Conservation (phyloP, 331 rosid species). For the Telfairia occidentalis region DNA sequence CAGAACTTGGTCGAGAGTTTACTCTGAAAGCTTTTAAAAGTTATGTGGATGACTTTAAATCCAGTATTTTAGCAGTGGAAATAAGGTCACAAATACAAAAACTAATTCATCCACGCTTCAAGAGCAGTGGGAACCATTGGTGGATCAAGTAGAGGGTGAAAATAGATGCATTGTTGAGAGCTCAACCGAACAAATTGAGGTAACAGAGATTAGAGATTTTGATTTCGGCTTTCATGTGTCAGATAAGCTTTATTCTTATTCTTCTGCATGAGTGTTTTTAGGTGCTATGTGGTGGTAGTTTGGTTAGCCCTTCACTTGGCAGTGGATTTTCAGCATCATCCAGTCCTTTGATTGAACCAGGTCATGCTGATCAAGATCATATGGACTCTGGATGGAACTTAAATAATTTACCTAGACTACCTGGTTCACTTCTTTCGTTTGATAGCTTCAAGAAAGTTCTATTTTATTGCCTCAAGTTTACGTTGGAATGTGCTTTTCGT, state of each 20-base stretch:
- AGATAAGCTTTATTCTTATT: not conserved
- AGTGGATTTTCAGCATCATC: conserved; percentile 53
- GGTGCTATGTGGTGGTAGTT: conserved; percentile 46
- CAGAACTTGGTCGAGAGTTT: conserved; percentile 46
- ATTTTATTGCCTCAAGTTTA: conserved; percentile 34
- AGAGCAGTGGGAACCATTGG: conserved; percentile 48
- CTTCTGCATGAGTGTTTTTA: conserved; percentile 26
- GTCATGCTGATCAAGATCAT: conserved; percentile 34
- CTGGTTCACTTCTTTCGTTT: conserved; percentile 74
- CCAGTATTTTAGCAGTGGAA: conserved; percentile 39
- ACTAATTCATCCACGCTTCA: conserved; percentile 11
- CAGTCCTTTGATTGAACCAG: conserved; percentile 17
- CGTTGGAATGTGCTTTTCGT: conserved; percentile 83
- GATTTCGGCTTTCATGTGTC: not conserved
- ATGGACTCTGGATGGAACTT: conserved; percentile 74
- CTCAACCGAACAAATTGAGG: conserved; percentile 87
- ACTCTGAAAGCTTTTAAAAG: conserved; percentile 45
- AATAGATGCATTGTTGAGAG: conserved; percentile 54
- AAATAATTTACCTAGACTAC: conserved; percentile 34
- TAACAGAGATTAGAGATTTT: conserved; percentile 9
- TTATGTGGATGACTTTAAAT: conserved; percentile 67
- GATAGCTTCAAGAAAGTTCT: conserved; percentile 38
- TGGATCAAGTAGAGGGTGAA: conserved; percentile 71
- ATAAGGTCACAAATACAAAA: conserved; percentile 22
- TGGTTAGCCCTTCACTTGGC: conserved; percentile 33